A percentile compares a stretch with the other conserved stretches of the same genome.
Conservation (phyloP, 176 grass and related monocot genomes). For the Triticum urartu region DNA sequence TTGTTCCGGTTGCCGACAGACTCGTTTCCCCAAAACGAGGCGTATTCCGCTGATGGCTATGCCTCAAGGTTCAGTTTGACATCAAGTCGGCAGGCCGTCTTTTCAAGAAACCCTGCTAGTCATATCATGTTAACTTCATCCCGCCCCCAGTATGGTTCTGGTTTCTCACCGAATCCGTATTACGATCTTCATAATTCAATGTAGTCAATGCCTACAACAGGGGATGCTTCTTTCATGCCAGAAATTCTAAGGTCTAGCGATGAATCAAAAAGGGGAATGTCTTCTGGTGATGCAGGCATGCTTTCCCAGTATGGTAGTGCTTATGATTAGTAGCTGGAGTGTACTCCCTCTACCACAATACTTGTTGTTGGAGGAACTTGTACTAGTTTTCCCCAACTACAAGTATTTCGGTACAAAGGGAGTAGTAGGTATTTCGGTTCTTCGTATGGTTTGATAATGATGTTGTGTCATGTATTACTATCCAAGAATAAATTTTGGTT, state of each 20-base stretch:
- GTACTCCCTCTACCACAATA: neutral
- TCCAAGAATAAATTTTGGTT: constrained; percentile 15
- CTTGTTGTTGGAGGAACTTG: too few relatives aligned
- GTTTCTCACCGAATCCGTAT: constrained; percentile 13
- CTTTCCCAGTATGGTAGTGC: constrained; percentile 33
- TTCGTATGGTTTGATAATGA: neutral
- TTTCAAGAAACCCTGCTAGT: constrained; percentile 35
- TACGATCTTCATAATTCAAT: constrained; percentile 29
- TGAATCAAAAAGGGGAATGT: constrained; percentile 30
- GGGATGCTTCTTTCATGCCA: constrained; percentile 26
- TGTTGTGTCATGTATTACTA: constrained; percentile 15
- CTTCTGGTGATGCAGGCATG: constrained; percentile 30
- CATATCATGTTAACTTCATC: constrained; percentile 16
- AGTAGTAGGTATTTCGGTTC: neutral
- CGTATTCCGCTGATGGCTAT: constrained; percentile 8
- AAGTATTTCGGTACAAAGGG: too few relatives aligned
- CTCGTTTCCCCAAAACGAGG: constrained; percentile 31
- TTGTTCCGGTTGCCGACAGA: constrained; percentile 90
- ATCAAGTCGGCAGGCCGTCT: neutral
- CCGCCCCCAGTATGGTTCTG: constrained; percentile 24
- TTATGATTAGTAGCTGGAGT: constrained; percentile 14
- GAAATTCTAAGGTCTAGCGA: constrained; percentile 23
- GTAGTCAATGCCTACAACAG: constrained; percentile 10
- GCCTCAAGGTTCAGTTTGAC: constrained; percentile 49
- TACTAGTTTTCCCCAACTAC: too few relatives aligned